Evolutionary conservation across 148 eudicot genomes (phyloP).

Genomic region (Fagopyrum esculentum): DNA sequence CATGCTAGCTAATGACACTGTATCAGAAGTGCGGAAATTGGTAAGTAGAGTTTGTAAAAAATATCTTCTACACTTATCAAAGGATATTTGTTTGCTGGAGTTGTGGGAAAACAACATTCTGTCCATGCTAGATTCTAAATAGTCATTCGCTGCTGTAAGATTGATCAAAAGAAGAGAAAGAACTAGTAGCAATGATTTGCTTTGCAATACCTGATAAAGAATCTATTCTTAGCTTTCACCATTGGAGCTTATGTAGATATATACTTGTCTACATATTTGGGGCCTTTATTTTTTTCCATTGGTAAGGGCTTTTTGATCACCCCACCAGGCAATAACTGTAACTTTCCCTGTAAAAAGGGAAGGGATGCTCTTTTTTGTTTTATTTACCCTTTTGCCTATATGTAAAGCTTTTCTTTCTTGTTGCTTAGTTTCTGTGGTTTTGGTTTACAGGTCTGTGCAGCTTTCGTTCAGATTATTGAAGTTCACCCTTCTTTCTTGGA

Average conservation of each 20-base stretch:
- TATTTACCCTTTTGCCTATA: not conserved
- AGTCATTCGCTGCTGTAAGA: not conserved
- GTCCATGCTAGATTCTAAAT: not conserved
- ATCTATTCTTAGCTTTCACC: not conserved
- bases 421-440: not conserved
- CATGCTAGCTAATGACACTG: conserved; percentile 80
- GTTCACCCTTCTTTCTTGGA: conserved; percentile 75
- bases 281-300: not conserved
- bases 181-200: not conserved
- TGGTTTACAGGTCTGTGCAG: conserved; percentile 72
- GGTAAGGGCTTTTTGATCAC: not conserved
- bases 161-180: not conserved
- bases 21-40: conserved; percentile 88
- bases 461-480: conserved; percentile 95
- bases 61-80: not conserved
- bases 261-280: not conserved
- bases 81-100: not conserved
- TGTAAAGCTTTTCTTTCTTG: not conserved
- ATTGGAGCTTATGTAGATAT: not conserved
- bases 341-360: not conserved
- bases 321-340: not conserved
- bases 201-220: not conserved
- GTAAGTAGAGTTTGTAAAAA: conserved; percentile 39
- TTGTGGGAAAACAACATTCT: not conserved
- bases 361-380: not conserved